These are phyloP conservation scores for Sporothrix schenckii DNA, from an alignment of 2,329 filamentous ascomycete species.

Conservation along the genomic window DNA sequence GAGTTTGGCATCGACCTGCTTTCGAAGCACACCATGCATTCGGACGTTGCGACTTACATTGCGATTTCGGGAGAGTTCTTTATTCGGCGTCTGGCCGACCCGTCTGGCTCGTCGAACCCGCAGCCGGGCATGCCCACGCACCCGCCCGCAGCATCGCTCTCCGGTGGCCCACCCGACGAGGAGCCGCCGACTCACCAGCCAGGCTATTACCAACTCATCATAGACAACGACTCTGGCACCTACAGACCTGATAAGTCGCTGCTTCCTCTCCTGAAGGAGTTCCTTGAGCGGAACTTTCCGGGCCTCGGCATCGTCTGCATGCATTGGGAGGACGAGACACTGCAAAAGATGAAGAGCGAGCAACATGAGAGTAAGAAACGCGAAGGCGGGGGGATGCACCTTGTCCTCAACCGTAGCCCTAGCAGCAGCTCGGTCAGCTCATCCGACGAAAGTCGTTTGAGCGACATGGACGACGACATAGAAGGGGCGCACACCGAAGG, in stretches of 20 bases:
- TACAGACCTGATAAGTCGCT: constrained; percentile 83
- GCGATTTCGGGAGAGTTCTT: constrained; percentile 95
- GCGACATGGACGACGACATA: constrained; percentile 27
- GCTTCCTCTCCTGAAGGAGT: constrained; percentile 70
- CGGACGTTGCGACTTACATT: constrained; percentile 86
- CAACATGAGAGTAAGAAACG: constrained; percentile 75
- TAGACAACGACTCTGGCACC: constrained; percentile 94
- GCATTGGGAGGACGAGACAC: constrained; percentile 76
- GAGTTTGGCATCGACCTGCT: constrained; percentile 93
- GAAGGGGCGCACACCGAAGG: constrained; percentile 44
- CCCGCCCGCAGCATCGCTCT: constrained; percentile 50
- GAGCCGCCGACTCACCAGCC: constrained; percentile 50
- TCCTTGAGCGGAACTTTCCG: constrained; percentile 72
- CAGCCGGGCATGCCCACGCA: constrained; percentile 55
- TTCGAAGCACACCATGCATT: constrained; percentile 97
- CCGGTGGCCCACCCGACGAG: constrained; percentile 51
- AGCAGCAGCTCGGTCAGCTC: constrained; percentile 56
- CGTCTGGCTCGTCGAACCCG: constrained; percentile 49
- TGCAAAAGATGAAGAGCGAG: constrained; percentile 73
- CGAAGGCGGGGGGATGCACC: constrained; percentile 52
- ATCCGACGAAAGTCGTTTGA: constrained; percentile 55
- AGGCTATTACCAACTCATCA: constrained; percentile 78
- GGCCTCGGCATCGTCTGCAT: constrained; percentile 74
- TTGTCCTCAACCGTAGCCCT: constrained; percentile 61
- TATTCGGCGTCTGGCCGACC: constrained; percentile 66